A percentile compares a stretch with the other conserved stretches of the same genome.
Conservation (phyloP, 2,329 filamentous ascomycete genomes). For the Trichoderma gracile region DNA sequence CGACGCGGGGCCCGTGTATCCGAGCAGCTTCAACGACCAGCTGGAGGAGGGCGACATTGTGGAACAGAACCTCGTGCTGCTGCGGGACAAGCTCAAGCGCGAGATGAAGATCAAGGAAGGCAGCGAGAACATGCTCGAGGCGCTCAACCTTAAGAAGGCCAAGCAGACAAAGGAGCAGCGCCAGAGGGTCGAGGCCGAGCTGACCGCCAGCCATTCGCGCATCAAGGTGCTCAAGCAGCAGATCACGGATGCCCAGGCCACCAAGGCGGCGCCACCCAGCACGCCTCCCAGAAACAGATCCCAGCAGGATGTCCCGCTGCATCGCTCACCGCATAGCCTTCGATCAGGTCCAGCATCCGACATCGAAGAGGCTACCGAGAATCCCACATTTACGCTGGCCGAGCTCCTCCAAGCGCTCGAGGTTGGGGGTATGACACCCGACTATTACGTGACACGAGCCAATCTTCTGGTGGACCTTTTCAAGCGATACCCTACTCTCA, state of each 20-base stretch:
- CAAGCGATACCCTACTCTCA: slow-evolving; percentile 86
- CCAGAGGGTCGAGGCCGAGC: slow-evolving; percentile 77
- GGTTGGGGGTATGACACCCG: slow-evolving; percentile 79
- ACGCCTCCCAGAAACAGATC: slow-evolving; percentile 55
- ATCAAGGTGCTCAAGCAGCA: slow-evolving; percentile 62
- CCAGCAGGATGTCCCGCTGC: slow-evolving; percentile 48
- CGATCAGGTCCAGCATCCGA: slow-evolving; percentile 61
- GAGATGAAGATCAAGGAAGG: slow-evolving; percentile 98
- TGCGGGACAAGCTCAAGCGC: slow-evolving; percentile 85
- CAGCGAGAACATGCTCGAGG: slow-evolving; percentile 96
- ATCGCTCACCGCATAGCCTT: slow-evolving; percentile 59
- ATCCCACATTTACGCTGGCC: slow-evolving; percentile 85
- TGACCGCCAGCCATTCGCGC: slow-evolving; percentile 80
- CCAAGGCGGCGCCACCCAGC: slow-evolving; percentile 47
- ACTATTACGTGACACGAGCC: slow-evolving; percentile 92
- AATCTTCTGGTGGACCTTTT: slow-evolving; percentile 97
- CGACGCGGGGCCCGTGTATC: slow-evolving; percentile 41
- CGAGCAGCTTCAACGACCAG: slow-evolving; percentile 52
- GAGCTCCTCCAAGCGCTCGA: slow-evolving; percentile 91
- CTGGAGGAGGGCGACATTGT: slow-evolving; percentile 66
- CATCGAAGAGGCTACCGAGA: slow-evolving; percentile 71
- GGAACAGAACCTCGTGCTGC: slow-evolving; percentile 71
- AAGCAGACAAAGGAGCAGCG: slow-evolving; percentile 92
- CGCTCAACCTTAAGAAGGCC: slow-evolving; percentile 88
- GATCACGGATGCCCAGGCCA: slow-evolving; percentile 60